Evolutionary conservation across 2,329 filamentous ascomycete genomes (phyloP).

Genomic region (Alternaria sp.): DNA sequence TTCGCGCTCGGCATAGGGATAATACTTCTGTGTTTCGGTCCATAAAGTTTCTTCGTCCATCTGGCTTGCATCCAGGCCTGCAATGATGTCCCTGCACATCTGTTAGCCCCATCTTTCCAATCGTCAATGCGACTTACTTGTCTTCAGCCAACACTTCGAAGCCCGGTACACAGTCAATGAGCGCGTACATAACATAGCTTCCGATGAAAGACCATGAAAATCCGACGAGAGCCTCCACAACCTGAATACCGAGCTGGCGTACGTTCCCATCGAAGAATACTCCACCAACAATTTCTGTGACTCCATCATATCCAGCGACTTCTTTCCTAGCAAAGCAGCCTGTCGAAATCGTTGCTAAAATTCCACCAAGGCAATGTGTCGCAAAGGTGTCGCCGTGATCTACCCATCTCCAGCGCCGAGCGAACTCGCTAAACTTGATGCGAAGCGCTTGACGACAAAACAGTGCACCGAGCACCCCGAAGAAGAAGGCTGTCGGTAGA

Average conservation of each 20-base stretch:
- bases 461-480: constrained; percentile 56
- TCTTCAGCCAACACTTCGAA: constrained; percentile 60
- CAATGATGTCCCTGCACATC: constrained; percentile 52
- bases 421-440: constrained; percentile 60
- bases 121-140: constrained; percentile 53
- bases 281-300: constrained; percentile 56
- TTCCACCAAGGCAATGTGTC: constrained; percentile 60
- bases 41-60: constrained; percentile 56
- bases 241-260: constrained; percentile 57
- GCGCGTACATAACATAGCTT: constrained; percentile 56
- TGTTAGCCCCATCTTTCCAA: constrained; percentile 4
- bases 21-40: constrained; percentile 46
- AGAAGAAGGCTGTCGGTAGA: constrained; percentile 56
- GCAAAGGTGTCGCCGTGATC: constrained; percentile 64
- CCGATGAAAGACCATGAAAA: constrained; percentile 60
- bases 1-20: constrained; percentile 39
- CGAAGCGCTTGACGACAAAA: constrained; percentile 59
- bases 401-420: constrained; percentile 58
- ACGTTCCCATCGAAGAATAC: constrained; percentile 62
- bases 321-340: constrained; percentile 59
- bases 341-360: constrained; percentile 58
- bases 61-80: constrained; percentile 58
- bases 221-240: constrained; percentile 59
- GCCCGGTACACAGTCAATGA: constrained; percentile 61
- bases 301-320: constrained; percentile 61